These are phyloP conservation scores for Xanthoconium stramineum DNA, from an alignment of 768 basidiomycete species.

Conservation along the genomic window DNA sequence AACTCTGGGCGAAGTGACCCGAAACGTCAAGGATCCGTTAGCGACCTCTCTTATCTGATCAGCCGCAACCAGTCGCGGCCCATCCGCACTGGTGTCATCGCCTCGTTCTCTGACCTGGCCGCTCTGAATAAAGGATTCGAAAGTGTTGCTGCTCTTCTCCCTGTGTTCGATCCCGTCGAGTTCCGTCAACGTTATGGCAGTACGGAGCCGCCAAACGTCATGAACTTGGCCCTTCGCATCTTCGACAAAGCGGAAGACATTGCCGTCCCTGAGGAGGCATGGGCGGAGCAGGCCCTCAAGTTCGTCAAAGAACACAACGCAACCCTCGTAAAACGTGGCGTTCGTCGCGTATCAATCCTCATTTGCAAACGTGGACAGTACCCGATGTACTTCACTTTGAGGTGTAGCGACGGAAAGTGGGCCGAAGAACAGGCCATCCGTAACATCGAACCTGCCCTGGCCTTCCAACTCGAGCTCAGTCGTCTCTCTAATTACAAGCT, in stretches of 20 bases:
- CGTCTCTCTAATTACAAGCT: conserved; percentile 97
- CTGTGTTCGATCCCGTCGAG: conserved; percentile 68
- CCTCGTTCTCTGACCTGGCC: conserved; percentile 78
- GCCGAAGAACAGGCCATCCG: conserved; percentile 94
- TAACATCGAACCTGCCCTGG: conserved; percentile 97
- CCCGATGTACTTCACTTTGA: conserved; percentile 91
- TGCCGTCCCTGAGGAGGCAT: conserved; percentile 61
- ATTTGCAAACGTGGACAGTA: conserved; percentile 91
- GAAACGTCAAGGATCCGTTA: conserved; percentile 87
- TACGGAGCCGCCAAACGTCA: conserved; percentile 83
- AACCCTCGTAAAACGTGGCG: conserved; percentile 68
- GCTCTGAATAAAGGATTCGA: conserved; percentile 71
- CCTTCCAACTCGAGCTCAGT: conserved; percentile 95
- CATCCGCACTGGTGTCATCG: conserved; percentile 84
- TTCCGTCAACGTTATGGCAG: conserved; percentile 73
- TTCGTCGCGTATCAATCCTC: conserved; percentile 88
- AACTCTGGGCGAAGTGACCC: conserved; percentile 42
- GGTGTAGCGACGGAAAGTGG: conserved; percentile 73
- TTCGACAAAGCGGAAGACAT: conserved; percentile 74
- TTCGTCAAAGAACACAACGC: conserved; percentile 68
- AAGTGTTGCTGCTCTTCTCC: conserved; percentile 69
- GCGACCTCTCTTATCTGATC: conserved; percentile 93
- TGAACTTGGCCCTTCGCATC: conserved; percentile 90
- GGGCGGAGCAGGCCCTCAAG: conserved; percentile 66
- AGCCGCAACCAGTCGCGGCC: conserved; percentile 84